These are phyloP conservation scores for Scenedesmus sp. DNA, from an alignment of 163 green algal species.

Conservation along the genomic window DNA sequence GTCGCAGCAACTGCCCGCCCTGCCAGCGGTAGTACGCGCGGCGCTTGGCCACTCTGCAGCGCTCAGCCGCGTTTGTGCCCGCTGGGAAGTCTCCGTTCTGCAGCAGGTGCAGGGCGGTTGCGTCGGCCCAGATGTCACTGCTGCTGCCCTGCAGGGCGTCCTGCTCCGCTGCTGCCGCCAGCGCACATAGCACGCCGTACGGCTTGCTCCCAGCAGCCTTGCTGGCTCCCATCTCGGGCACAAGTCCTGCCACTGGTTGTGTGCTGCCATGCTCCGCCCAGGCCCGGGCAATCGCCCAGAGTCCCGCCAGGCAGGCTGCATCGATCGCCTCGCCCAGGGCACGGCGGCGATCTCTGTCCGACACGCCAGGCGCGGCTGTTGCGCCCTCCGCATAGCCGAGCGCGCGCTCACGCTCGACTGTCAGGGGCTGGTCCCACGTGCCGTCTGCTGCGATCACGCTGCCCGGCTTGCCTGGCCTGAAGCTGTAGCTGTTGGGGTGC, in stretches of 20 bases:
- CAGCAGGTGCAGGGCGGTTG: slow-evolving; percentile 8
- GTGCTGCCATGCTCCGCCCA: background rate
- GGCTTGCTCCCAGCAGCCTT: no score
- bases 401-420: slow-evolving; percentile 21
- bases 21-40: slow-evolving; percentile 8
- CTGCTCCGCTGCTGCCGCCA: background rate
- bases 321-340: slow-evolving; percentile 28
- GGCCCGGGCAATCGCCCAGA: background rate
- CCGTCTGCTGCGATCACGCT: background rate
- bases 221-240: no score
- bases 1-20: background rate
- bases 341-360: background rate
- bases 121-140: slow-evolving; percentile 40
- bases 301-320: background rate
- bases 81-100: background rate
- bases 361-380: slow-evolving; percentile 17
- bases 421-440: background rate
- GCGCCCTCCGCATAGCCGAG: slow-evolving; percentile 6
- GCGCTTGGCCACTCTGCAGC: slow-evolving; percentile 14
- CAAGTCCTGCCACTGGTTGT: no score
- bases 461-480: background rate
- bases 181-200: no score
- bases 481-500: slow-evolving; percentile 2
- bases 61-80: background rate
- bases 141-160: background rate